These are phyloP conservation scores for Xylaria sp. DNA, from an alignment of 495 filamentous ascomycete species.

Conservation along the genomic window DNA sequence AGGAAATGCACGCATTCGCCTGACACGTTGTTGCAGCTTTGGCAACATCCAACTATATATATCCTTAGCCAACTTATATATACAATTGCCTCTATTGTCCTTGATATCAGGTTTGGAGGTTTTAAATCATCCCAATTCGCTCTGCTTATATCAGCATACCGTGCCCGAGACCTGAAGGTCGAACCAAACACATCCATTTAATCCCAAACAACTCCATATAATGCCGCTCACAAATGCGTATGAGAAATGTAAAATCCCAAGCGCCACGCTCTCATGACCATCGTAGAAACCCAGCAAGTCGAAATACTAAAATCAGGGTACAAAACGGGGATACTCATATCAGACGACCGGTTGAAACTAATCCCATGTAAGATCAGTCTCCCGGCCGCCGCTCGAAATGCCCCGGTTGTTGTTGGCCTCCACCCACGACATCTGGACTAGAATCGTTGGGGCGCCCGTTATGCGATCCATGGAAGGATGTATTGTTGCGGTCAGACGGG, in stretches of 20 bases:
- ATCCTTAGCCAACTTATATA: slow-evolving; percentile 11
- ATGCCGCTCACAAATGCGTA: slow-evolving; percentile 32
- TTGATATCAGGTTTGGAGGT: neutral
- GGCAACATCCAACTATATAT: slow-evolving; percentile 6
- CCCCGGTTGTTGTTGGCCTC: slow-evolving; percentile 31
- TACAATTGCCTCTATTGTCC: neutral
- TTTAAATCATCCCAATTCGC: neutral
- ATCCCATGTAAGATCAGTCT: slow-evolving; percentile 32
- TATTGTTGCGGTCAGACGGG: slow-evolving; percentile 29
- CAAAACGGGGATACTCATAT: slow-evolving; percentile 6
- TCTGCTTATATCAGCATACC: neutral
- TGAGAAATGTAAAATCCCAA: slow-evolving; percentile 30
- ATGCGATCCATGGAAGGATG: slow-evolving; percentile 17
- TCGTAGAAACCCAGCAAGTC: slow-evolving; percentile 27
- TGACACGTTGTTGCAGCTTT: neutral
- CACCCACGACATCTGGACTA: slow-evolving; percentile 12
- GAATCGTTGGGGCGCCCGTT: slow-evolving; percentile 27
- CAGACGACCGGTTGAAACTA: slow-evolving; percentile 2
- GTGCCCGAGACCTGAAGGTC: neutral
- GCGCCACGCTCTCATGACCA: slow-evolving; percentile 40
- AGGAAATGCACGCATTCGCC: neutral
- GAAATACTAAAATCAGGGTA: slow-evolving; percentile 1
- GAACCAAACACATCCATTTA: slow-evolving; percentile 25
- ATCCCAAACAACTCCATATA: slow-evolving; percentile 32
- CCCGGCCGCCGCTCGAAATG: slow-evolving; percentile 34